Evolutionary conservation across 2,329 filamentous ascomycete genomes (phyloP), one percentile per base, ranked within the genome.

Genomic region (Venturiaceae sp.): DNA sequence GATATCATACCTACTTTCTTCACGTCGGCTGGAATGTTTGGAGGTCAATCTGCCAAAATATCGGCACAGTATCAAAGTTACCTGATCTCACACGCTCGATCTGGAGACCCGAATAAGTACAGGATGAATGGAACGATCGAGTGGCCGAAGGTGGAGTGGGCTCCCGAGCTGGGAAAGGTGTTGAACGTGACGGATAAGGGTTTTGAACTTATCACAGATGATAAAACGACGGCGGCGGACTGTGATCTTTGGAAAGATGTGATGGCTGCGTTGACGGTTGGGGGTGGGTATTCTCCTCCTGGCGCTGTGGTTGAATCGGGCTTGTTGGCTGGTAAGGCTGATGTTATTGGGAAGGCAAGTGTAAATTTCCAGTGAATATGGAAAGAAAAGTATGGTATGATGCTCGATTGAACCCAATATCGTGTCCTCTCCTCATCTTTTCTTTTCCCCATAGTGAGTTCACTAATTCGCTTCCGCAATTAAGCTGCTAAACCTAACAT

Each of bases 161-260:
- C 33, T 7, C 33, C 32, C 5, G 23, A 8, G 2, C 28, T 41
- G 21, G n/a, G n/a, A 13, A 30, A 56, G 13, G 57, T 59, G 13
- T 26, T 59, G 14, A 44, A 59, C 57, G 52, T 50, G 50, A 46
- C 21, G n/a, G 50, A 59, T 46, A 9, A 2, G 16, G 57, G 47
- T 7, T 59, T 56, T 28, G 3, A 19, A 19, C 30, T 56, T 5
- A 57, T 59, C 41, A 23, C 34, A 9, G 57, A 59, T 33, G 36
- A 23, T 8, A 46, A 41, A 37, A 56, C 39, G 19, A 56, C 33
- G 9, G 39, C 32, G 26, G 50, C 26, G 14, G 52, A 56, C 11
- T 59, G 57, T 28, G 57, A 46, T 50, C 41, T 59, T 47, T 59
- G 57, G 57, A 55, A 21, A 21, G 39, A 59, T 34, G 53, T 44